Evolutionary conservation across 1,284 basidiomycete genomes (phyloP), one percentile per base, ranked within the genome.

Genomic region (Pulchroboletus neoregius): DNA sequence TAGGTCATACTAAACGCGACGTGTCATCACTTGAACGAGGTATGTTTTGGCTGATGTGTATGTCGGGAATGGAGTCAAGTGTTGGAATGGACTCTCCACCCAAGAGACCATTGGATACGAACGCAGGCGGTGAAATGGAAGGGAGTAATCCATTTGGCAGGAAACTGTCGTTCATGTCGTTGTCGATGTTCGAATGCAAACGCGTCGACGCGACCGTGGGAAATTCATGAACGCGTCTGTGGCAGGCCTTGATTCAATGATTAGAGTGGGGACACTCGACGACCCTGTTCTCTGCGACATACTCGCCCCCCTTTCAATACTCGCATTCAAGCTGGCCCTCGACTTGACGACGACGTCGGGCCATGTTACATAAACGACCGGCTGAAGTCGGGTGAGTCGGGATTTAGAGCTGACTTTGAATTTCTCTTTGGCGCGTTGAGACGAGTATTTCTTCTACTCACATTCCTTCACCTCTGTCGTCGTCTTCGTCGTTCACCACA

Each of bases 401-500:
- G 54, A 53, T 13, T 59, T 61, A 12, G n/a, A 65, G 2, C 62
- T 61, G 65, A 55, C 39, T 50, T 57, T 24, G 34, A 63, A 62
- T 26, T 48, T 36, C 7, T 16, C 4, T n/a, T 51, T 46, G 41
- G 46, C 61, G 57, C 35, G 52, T 48, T 31, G 46, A 7, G 33
- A 43, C 48, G 50, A 39, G 57, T 66, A 67, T 65, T 68, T 65
- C 66, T 65, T 68, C 50, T 45, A 49, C 48, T 31, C 40, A 30
- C 45, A 33, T 49, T 52, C 41, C 33, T 13, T 45, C 47, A 48
- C 44, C 39, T 53, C 35, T 31, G 28, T 57, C 50, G 51, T 58
- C 46, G 55, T 57, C 59, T 56, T 65, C 56, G 60, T 66, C 66
- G 65, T 60, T 54, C 66, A 70, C 70, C 68, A 87, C 68, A 67